These are phyloP conservation scores for Brassica carinata DNA, from an alignment of 345 rosid species.

Conservation along the genomic window DNA sequence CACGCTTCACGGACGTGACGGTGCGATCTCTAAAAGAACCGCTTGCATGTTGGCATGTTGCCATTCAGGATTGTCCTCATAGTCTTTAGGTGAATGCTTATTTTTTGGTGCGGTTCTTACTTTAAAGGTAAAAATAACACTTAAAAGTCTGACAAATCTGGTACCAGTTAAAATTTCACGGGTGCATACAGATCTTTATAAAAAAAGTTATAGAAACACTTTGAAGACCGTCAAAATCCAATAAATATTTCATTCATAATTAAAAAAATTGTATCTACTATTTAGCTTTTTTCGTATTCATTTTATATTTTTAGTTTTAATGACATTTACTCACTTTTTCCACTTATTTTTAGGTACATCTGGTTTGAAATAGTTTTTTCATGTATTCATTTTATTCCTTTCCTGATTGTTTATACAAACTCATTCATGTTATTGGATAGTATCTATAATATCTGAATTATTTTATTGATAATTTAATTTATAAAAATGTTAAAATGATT, in stretches of 20 bases:
- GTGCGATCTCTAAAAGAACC: conserved; percentile 13
- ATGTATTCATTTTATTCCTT: neutral
- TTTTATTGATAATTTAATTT: neutral
- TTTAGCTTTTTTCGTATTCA: neutral
- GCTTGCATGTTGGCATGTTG: conserved; percentile 7
- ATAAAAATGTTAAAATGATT: neutral
- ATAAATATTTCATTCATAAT: neutral
- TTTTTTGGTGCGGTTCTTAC: conserved; percentile 2
- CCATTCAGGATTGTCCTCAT: neutral
- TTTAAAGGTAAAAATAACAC: conserved; percentile 1
- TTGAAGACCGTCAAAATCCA: neutral
- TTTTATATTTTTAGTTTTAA: neutral
- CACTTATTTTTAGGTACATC: neutral
- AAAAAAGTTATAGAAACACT: neutral
- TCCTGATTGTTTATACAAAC: neutral
- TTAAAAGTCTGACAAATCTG: conserved; percentile 3
- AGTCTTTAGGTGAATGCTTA: neutral
- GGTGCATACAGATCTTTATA: neutral
- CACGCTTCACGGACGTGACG: conserved; percentile 9
- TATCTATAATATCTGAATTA: neutral
- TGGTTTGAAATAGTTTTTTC: neutral
- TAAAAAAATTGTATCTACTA: neutral
- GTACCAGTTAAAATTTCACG: conserved; percentile 8
- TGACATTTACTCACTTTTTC: neutral
- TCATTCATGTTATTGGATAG: neutral